These are phyloP conservation scores for Leccinum arenicola DNA, from an alignment of 768 basidiomycete species.

Conservation along the genomic window DNA sequence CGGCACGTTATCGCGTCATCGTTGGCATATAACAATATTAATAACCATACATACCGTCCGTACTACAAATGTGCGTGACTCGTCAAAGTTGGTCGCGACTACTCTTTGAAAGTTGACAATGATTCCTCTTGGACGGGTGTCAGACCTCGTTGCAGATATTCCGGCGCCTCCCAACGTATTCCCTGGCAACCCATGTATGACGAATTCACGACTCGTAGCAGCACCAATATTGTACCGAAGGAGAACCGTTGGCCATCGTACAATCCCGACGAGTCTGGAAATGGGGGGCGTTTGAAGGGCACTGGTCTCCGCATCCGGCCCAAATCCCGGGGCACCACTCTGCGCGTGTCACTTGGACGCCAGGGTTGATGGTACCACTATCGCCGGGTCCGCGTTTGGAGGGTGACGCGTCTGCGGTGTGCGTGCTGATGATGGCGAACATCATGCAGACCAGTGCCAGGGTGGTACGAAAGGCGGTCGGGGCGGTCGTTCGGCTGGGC, in stretches of 20 bases:
- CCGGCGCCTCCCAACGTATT: background rate
- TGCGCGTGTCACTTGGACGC: background rate
- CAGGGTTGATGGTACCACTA: background rate
- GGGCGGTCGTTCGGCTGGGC: background rate
- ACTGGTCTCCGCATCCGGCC: conserved; percentile 12
- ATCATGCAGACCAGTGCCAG: background rate
- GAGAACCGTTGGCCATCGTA: background rate
- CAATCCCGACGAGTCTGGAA: conserved; percentile 15
- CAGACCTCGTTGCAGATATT: background rate
- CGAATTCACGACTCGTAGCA: conserved; percentile 5
- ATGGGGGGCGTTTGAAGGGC: conserved; percentile 7
- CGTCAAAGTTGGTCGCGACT: background rate
- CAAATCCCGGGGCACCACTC: conserved; percentile 12
- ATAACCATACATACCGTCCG: background rate
- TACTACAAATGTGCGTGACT: background rate
- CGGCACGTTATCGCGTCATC: background rate
- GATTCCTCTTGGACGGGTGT: background rate
- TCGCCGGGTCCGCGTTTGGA: background rate
- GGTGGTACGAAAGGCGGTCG: background rate
- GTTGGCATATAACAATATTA: background rate
- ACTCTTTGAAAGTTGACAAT: background rate
- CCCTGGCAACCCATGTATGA: background rate
- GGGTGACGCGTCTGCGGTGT: background rate
- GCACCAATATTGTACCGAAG: conserved; percentile 14
- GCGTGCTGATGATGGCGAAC: background rate